phyloP scores from a whole-genome alignment of 2,329 filamentous ascomycete species.

The Xylaria sp. region DNA sequence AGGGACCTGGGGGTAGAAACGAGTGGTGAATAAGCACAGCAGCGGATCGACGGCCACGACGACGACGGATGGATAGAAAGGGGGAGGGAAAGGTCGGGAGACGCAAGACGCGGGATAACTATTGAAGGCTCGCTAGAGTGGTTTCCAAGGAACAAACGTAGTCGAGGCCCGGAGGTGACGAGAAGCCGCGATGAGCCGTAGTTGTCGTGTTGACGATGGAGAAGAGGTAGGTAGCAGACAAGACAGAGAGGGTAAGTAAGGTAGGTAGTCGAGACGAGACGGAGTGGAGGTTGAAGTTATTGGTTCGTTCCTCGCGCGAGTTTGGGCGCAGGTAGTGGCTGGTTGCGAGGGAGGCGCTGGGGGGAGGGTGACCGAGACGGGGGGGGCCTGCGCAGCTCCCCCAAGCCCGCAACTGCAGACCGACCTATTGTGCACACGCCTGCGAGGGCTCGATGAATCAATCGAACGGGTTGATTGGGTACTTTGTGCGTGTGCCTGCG shows the following conservation, averaged over 20 bases:
- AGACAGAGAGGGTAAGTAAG: conserved; percentile 24
- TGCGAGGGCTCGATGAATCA: not conserved
- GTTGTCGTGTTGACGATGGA: conserved; percentile 32
- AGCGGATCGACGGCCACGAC: conserved; percentile 35
- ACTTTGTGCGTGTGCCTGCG: not conserved
- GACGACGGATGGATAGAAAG: conserved; percentile 43
- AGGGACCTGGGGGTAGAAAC: conserved; percentile 30
- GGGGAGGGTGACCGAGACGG: conserved; percentile 12
- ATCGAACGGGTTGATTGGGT: conserved; percentile 3
- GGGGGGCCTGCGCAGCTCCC: not conserved
- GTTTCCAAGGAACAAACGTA: conserved; percentile 27
- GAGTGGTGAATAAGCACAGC: conserved; percentile 45
- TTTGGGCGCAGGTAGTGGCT: conserved; percentile 23
- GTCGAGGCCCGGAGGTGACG: not conserved
- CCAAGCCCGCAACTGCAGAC: not conserved
- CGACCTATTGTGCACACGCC: not conserved
- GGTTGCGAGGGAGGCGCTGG: conserved; percentile 14
- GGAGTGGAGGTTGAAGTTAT: conserved; percentile 32
- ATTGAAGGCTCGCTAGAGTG: conserved; percentile 18
- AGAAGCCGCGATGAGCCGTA: conserved; percentile 36
- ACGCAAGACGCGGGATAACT: conserved; percentile 13
- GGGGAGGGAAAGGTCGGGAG: conserved; percentile 29
- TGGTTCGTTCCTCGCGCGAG: conserved; percentile 30
- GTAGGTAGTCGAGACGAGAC: conserved; percentile 24
- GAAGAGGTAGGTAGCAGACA: conserved; percentile 30